Conservation (phyloP, 2,329 filamentous ascomycete genomes). For the Neofusicoccum ribis region DNA sequence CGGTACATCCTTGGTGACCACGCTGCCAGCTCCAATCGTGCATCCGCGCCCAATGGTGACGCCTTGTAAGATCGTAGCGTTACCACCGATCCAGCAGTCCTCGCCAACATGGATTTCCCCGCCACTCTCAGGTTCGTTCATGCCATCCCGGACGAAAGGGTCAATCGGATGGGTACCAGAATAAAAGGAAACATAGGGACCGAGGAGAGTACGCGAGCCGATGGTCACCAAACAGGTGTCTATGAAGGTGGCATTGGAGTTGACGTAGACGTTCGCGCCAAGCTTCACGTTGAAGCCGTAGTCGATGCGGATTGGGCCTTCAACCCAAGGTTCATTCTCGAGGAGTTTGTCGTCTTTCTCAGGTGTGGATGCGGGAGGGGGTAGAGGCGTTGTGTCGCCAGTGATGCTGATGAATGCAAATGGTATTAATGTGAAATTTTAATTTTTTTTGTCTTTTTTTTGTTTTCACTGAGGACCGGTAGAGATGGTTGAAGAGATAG, state of each 20-base stretch:
- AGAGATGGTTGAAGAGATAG: no score
- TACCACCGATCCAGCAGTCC: conserved; percentile 12
- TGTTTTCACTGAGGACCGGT: no score
- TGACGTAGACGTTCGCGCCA: conserved; percentile 74
- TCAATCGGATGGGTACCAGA: conserved; percentile 76
- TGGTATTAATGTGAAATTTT: no score
- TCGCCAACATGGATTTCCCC: conserved; percentile 1
- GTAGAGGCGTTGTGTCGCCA: conserved; percentile 56
- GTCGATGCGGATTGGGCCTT: conserved; percentile 69
- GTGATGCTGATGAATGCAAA: neutral
- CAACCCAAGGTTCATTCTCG: conserved; percentile 66
- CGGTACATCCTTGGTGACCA: conserved; percentile 44
- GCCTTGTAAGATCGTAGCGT: conserved; percentile 39
- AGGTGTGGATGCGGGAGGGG: conserved; percentile 55
- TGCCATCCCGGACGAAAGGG: conserved; percentile 71
- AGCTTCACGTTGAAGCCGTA: conserved; percentile 75
- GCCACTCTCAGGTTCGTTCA: neutral
- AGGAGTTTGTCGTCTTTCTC: conserved; percentile 69
- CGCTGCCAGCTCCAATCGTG: conserved; percentile 42
- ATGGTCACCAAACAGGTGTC: conserved; percentile 75
- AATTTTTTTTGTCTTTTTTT: no score
- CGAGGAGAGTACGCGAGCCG: conserved; percentile 74
- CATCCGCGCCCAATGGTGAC: conserved; percentile 44
- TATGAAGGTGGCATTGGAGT: conserved; percentile 71
- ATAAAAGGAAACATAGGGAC: conserved; percentile 75